Percentiles rank a stretch among this genome's conserved stretches.
Conservation (phyloP, 192 early-diverging fungal species). For the Rhizophagus clarus region DNA sequence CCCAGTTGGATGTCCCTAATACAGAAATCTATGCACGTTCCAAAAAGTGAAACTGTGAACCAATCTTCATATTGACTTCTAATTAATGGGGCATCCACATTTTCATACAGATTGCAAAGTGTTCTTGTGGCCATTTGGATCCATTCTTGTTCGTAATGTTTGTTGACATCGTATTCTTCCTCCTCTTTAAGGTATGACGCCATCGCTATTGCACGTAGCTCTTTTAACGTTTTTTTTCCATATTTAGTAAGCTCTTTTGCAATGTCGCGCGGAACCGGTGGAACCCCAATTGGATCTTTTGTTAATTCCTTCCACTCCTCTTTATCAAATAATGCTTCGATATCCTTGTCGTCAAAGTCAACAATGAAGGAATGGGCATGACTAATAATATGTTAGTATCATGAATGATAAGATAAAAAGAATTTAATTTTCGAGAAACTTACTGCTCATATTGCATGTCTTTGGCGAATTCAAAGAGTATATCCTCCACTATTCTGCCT, state of each 20-base stretch:
- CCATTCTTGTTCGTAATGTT: neutral
- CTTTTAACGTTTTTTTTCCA: slow-evolving; percentile 26
- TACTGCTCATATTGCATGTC: slow-evolving; percentile 26
- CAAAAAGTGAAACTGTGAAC: slow-evolving; percentile 21
- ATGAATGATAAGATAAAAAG: slow-evolving; percentile 16
- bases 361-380: slow-evolving; percentile 31
- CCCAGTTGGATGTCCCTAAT: slow-evolving; percentile 13
- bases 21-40: slow-evolving; percentile 23
- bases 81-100: slow-evolving; percentile 3
- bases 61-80: slow-evolving; percentile 16
- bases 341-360: slow-evolving; percentile 23
- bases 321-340: slow-evolving; percentile 17
- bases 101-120: too few species aligned
- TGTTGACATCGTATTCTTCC: slow-evolving; percentile 13
- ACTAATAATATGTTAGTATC: slow-evolving; percentile 26
- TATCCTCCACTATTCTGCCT: slow-evolving; percentile 24
- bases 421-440: slow-evolving; percentile 25
- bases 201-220: slow-evolving; percentile 19
- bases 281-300: slow-evolving; percentile 19
- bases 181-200: slow-evolving; percentile 17
- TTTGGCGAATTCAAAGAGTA: slow-evolving; percentile 25
- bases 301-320: slow-evolving; percentile 30
- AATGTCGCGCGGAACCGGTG: slow-evolving; percentile 7
- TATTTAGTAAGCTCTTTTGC: slow-evolving; percentile 22
- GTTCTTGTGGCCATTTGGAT: too few species aligned